Evolutionary conservation across 2,329 filamentous ascomycete genomes (phyloP).

Genomic region (Sporothrix schenckii): DNA sequence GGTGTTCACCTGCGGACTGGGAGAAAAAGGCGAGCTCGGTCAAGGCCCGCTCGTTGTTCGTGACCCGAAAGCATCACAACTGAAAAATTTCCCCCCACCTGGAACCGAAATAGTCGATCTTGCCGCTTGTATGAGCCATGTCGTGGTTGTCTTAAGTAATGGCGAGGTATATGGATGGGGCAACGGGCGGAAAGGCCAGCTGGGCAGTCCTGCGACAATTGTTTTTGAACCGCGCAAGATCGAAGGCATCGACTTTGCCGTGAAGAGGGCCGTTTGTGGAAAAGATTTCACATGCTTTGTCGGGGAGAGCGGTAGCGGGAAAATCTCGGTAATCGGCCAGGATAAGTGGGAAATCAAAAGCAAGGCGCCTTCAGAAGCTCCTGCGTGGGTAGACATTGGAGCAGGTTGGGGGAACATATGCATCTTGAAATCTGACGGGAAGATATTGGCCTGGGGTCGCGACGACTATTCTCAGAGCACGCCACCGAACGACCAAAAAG

Average conservation of each 20-base stretch:
- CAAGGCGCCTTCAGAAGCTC: slow-evolving; percentile 55
- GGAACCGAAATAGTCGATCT: slow-evolving; percentile 64
- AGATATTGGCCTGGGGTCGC: slow-evolving; percentile 74
- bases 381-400: slow-evolving; percentile 67
- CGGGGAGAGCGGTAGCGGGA: slow-evolving; percentile 56
- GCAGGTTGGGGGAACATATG: slow-evolving; percentile 85
- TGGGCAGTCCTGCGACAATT: slow-evolving; percentile 62
- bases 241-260: slow-evolving; percentile 61
- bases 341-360: slow-evolving; percentile 72
- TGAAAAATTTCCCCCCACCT: slow-evolving; percentile 66
- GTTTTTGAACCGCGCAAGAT: slow-evolving; percentile 66
- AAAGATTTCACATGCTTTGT: slow-evolving; percentile 83
- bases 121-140: slow-evolving; percentile 76
- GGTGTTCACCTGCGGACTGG: slow-evolving; percentile 67
- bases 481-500: slow-evolving; percentile 58
- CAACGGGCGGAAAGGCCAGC: slow-evolving; percentile 79
- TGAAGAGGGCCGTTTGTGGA: slow-evolving; percentile 71
- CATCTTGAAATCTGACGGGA: slow-evolving; percentile 64
- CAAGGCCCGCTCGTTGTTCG: slow-evolving; percentile 58
- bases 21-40: slow-evolving; percentile 73
- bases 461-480: slow-evolving; percentile 83
- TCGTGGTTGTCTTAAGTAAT: slow-evolving; percentile 70
- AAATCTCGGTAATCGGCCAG: slow-evolving; percentile 69
- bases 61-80: slow-evolving; percentile 51
- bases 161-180: slow-evolving; percentile 89